Base-by-base conservation (phyloP, 2,329 filamentous ascomycete species). In the Microsporum canis region DNA sequence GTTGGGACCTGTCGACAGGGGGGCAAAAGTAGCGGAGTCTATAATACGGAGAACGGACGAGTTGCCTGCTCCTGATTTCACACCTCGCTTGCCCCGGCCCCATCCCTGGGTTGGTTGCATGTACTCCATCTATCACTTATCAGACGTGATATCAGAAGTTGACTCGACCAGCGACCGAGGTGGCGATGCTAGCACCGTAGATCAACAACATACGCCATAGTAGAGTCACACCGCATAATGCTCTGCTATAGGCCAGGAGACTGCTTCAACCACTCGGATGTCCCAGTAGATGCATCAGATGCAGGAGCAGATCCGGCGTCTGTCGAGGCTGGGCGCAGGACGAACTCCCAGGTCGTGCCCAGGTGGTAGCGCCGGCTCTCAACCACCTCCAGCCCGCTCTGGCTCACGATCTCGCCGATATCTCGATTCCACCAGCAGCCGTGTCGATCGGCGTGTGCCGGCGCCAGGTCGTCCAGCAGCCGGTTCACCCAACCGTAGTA, bases 391-490 rank as follows among this genome's bases (percentile, higher is more conserved):
- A 80, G 65, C 33, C 77, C 78, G 65, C 77, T 79, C 61, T 77
- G 70, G 59, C 68, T 65, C n/a, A 80, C 72, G 64, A 80, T 75
- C 60, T 72, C 69, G 38, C 75, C 77, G 55, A 80, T 78, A 71
- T 80, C 78, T 43, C 77, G 72, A 68, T 80, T 80, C 73, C 76
- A 79, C 78, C 78, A 80, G 67, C 78, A 80, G 14, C 78, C 78
- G 69, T 79, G 77, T n/a, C 73, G 70, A 64, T 78, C 71, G 38
- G 78, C 78, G 69, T 80, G 78, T 43, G 73, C 70, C 3, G 76
- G 70, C 1, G 78, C 78, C 60, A 76, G 67, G 57, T 75, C 76
- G 65, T 80, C 78, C 60, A 80, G 66, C 10, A 79, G 70, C 3
- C 68, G 67, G 68, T 80, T 80, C 64, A 80, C 41, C 75, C 77